phyloP scores from a whole-genome alignment of 1,139 yeast genomes.

The Protomyces inundatus region DNA sequence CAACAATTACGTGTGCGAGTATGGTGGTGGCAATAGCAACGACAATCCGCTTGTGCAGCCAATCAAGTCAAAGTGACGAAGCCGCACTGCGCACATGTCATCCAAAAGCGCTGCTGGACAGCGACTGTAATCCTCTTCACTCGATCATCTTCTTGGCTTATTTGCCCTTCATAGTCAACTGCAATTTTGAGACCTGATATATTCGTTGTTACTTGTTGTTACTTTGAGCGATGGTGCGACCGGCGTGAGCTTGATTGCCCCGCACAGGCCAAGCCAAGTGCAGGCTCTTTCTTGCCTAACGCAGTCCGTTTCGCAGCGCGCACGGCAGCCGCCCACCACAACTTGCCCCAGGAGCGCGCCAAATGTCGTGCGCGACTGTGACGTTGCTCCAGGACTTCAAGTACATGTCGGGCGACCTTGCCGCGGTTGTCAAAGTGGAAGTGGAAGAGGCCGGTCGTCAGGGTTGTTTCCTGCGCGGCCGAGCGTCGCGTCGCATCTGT shows the following conservation, averaged over 20 bases:
- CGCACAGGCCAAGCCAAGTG: background rate
- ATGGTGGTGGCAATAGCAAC: background rate
- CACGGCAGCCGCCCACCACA: background rate
- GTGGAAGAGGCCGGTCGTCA: slow-evolving; percentile 17
- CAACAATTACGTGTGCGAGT: background rate
- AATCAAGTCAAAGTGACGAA: too few species aligned
- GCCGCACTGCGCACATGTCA: too few species aligned
- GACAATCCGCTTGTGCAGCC: too few species aligned
- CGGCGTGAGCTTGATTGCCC: background rate
- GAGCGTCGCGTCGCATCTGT: background rate
- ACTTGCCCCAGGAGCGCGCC: background rate
- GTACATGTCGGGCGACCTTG: slow-evolving; percentile 11
- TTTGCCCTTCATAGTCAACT: too few species aligned
- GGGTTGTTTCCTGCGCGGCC: background rate
- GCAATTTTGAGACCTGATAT: too few species aligned
- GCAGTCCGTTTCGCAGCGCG: background rate
- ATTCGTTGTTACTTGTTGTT: too few species aligned
- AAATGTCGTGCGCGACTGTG: background rate
- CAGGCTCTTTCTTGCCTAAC: background rate
- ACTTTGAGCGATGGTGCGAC: too few species aligned
- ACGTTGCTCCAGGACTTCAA: slow-evolving; percentile 15
- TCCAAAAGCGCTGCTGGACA: too few species aligned
- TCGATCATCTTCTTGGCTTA: too few species aligned
- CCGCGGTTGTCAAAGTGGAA: slow-evolving; percentile 20
- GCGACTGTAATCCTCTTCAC: too few species aligned